A percentile compares a stretch with the other conserved stretches of the same genome.
Conservation (phyloP, 2,329 filamentous ascomycete genomes). For the Chrysoporthe deuterocubensis region DNA sequence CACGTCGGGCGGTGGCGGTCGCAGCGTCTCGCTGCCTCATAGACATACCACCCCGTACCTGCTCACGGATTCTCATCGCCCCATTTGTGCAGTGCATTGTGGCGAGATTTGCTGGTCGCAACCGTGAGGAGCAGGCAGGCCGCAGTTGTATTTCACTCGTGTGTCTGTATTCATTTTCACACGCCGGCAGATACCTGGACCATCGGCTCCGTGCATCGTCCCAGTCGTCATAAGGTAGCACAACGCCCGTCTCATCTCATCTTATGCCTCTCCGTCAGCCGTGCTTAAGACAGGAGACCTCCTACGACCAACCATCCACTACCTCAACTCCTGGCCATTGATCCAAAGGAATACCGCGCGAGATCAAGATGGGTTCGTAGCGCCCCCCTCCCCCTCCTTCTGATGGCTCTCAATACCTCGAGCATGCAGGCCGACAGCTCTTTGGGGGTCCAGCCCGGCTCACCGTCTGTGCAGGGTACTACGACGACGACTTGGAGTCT, state of each 20-base stretch:
- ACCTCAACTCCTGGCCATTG: background rate
- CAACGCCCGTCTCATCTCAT: conserved; percentile 9
- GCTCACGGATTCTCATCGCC: background rate
- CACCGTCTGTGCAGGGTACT: background rate
- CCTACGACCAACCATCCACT: background rate
- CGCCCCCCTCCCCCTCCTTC: background rate
- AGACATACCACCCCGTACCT: background rate
- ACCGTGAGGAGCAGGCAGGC: background rate
- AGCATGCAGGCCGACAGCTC: background rate
- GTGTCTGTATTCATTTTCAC: background rate
- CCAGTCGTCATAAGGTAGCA: conserved; percentile 6
- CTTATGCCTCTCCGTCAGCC: background rate
- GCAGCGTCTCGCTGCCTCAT: conserved; percentile 1
- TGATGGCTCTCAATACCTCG: background rate
- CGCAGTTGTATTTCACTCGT: background rate
- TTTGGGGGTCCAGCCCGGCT: background rate
- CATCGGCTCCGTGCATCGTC: background rate
- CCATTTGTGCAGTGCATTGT: conserved; percentile 5
- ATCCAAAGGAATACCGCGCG: background rate
- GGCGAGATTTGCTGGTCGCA: background rate
- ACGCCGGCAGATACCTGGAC: background rate
- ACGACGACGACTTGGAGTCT: conserved; percentile 12
- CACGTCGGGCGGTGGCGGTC: conserved; percentile 1
- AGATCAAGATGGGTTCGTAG: conserved; percentile 10
- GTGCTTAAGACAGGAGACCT: background rate